Evolutionary conservation across 345 rosid species (phyloP).

Genomic region (Geranium brycei): DNA sequence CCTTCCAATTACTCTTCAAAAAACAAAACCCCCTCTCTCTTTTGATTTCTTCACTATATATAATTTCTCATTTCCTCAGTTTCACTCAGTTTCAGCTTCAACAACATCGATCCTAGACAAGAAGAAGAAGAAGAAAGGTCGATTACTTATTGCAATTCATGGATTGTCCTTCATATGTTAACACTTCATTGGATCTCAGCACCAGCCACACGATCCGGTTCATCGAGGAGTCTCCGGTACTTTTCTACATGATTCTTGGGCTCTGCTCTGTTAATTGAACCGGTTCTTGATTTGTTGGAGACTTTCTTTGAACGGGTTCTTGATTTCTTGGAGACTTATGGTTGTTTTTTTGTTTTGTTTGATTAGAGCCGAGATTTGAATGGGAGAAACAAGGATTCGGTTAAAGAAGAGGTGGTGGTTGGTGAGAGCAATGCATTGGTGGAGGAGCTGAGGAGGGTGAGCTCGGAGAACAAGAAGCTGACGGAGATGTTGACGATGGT

Average conservation of each 20-base stretch:
- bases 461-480: slow-evolving; percentile 78
- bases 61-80: neutral
- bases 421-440: slow-evolving; percentile 33
- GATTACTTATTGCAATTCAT: too few relatives aligned
- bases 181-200: slow-evolving; percentile 52
- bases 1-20: neutral
- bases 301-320: too few relatives aligned
- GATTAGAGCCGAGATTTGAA: too few relatives aligned
- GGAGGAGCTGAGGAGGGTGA: slow-evolving; percentile 70
- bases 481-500: slow-evolving; percentile 58
- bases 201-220: slow-evolving; percentile 22
- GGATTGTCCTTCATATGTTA: slow-evolving; percentile 36
- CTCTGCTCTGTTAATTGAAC: neutral
- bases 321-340: too few relatives aligned
- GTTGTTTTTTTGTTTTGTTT: too few relatives aligned
- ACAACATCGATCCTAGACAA: neutral
- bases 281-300: too few relatives aligned
- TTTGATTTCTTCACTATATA: neutral
- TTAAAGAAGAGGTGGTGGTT: too few relatives aligned
- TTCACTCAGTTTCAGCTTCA: neutral
- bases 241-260: neutral
- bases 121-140: too few relatives aligned
- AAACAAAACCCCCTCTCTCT: neutral
- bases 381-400: too few relatives aligned
- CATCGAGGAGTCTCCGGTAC: slow-evolving; percentile 29